phyloP scores from a whole-genome alignment of 495 filamentous ascomycete genomes.

The Aspergillus nidulans region DNA sequence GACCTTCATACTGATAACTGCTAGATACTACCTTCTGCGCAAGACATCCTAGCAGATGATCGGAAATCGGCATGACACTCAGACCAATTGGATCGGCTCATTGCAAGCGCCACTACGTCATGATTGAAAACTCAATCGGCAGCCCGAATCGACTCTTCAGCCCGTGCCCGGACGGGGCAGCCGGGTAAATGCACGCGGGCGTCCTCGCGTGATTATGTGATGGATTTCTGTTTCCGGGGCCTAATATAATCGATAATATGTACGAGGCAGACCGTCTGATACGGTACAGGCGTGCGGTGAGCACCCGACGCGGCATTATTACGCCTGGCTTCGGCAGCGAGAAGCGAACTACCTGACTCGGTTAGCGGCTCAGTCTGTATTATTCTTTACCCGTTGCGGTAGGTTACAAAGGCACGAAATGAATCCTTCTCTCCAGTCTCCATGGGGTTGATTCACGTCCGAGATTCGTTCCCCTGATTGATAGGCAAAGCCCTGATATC shows the following conservation, averaged over 20 bases:
- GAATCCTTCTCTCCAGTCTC: not conserved
- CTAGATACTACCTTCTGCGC: not conserved
- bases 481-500: not conserved
- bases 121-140: constrained; percentile 8
- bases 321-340: not conserved
- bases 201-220: constrained; percentile 1
- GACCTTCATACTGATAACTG: not conserved
- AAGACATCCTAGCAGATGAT: constrained; percentile 5
- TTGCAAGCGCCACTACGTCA: constrained; percentile 4
- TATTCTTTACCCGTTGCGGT: not conserved
- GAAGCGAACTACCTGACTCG: constrained; percentile 8
- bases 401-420: not conserved
- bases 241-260: not conserved
- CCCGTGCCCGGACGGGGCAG: constrained; percentile 2
- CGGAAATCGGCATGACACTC: constrained; percentile 9
- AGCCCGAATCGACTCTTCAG: not conserved
- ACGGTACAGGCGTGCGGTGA: not conserved
- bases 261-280: not conserved
- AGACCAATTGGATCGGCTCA: not conserved
- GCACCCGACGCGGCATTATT: not conserved
- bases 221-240: not conserved
- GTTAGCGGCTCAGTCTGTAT: constrained; percentile 1
- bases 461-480: not conserved
- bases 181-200: constrained; percentile 12
- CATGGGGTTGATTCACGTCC: not conserved